Evolutionary conservation across 495 filamentous ascomycete genomes (phyloP), one percentile per base, ranked within the genome.

Genomic region (Thozetella sp.): DNA sequence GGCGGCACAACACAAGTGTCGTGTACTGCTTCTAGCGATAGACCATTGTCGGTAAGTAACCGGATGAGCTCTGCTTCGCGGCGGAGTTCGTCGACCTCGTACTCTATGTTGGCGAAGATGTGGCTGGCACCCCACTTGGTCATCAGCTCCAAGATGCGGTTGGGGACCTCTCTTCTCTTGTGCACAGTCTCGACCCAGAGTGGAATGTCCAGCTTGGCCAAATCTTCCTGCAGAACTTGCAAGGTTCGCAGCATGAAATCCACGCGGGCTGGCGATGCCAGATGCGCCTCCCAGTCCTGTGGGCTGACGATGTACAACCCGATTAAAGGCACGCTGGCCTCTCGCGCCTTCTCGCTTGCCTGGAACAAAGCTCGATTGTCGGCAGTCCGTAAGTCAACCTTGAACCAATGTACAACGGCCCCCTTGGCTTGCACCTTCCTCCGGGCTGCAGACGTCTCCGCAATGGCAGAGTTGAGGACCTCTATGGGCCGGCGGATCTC

Each of bases 391-490:
- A 97, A 72, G 70, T 97, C 93, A 57, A 85, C 86, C 71, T 96
- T 95, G 76, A 93, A 96, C 93, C 93, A 96, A 74, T 96, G 91
- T 4, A 97, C 85, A 0, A 97, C 91, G 0, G 88, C 86, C 25
- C 84, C 77, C 30, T 82, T 82, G 2, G 83, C 73, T 10, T 68
- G 57, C 2, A 88, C 76, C 0, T 72, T 66, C 24, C 71, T 61
- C 0, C 86, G 76, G n/a, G 61, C 61, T 1, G 72, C 57, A 0
- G 71, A 65, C 1, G 87, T 90, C 9, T 84, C 82, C 24, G 72
- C 62, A 17, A 87, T 79, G 0, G 86, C 83, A 2, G 72, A 68
- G 30, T 83, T 67, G 20, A 92, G 77, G 0, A 74, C 62, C 63
- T 90, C 84, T 13, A 95, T 89, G 0, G 93, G 93, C 2, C 89